Conservation (phyloP, 768 basidiomycete genomes). For the Hysterangium stoloniferum region DNA sequence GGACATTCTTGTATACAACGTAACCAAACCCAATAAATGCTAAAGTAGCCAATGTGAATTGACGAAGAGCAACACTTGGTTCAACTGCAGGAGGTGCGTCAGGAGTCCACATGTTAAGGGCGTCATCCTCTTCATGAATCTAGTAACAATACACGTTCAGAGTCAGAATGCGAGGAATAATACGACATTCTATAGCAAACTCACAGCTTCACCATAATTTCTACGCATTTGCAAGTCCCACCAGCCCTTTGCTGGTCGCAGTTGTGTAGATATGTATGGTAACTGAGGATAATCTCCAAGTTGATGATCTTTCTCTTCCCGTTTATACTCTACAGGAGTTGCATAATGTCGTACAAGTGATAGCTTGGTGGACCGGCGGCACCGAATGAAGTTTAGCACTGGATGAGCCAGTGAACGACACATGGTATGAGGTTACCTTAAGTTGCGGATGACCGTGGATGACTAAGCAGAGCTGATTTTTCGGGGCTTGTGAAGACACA, state of each 20-base stretch:
- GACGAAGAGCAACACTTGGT: slow-evolving; percentile 52
- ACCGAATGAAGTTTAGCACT: neutral
- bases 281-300: slow-evolving; percentile 67
- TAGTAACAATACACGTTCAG: slow-evolving; percentile 23
- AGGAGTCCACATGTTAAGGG: slow-evolving; percentile 83
- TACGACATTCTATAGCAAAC: slow-evolving; percentile 22
- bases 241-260: slow-evolving; percentile 61
- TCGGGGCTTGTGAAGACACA: neutral
- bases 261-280: slow-evolving; percentile 58
- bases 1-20: slow-evolving; percentile 39
- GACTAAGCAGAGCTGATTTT: neutral
- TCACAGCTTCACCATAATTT: slow-evolving; percentile 74
- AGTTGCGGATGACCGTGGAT: neutral
- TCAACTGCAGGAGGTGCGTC: slow-evolving; percentile 53
- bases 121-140: slow-evolving; percentile 77
- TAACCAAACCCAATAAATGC: slow-evolving; percentile 57
- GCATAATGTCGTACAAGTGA: slow-evolving; percentile 17
- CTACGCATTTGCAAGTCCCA: slow-evolving; percentile 68
- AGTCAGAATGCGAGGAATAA: slow-evolving; percentile 14
- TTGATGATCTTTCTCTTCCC: slow-evolving; percentile 51
- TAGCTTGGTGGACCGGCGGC: neutral
- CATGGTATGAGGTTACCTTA: neutral
- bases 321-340: slow-evolving; percentile 17
- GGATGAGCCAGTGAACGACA: neutral
- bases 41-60: slow-evolving; percentile 52